Evolutionary conservation across 108 stramenopile species (phyloP).

Genomic region (Schizochytrium sp.): DNA sequence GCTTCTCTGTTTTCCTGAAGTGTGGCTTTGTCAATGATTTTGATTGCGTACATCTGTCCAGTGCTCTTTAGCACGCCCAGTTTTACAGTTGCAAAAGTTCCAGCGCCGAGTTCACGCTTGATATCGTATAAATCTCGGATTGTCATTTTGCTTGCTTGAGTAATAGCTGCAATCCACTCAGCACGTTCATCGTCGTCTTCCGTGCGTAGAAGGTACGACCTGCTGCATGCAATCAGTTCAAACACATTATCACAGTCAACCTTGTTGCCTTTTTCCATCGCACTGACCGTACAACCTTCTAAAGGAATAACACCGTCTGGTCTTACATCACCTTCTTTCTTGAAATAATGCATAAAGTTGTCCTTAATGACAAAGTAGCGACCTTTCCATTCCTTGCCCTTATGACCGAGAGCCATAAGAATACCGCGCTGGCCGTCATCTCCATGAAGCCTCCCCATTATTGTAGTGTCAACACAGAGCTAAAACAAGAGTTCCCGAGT

Average conservation of each 20-base stretch:
- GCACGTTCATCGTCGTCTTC: neutral
- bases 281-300: constrained; percentile 29
- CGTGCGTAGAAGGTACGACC: constrained; percentile 56
- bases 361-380: constrained; percentile 35
- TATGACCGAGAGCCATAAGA: constrained; percentile 31
- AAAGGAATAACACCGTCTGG: constrained; percentile 56
- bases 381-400: constrained; percentile 58
- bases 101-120: constrained; percentile 53
- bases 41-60: constrained; percentile 54
- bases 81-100: constrained; percentile 58
- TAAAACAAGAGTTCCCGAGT: no score
- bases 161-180: constrained; percentile 47
- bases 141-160: constrained; percentile 43
- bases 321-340: constrained; percentile 30
- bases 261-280: constrained; percentile 31
- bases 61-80: constrained; percentile 51
- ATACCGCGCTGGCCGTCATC: constrained; percentile 38
- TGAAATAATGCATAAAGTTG: constrained; percentile 61
- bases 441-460: constrained; percentile 31
- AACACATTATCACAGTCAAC: constrained; percentile 55
- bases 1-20: constrained; percentile 58
- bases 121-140: constrained; percentile 58
- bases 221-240: constrained; percentile 55
- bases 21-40: constrained; percentile 56
- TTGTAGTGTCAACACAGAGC: neutral